Evolutionary conservation across 1,284 basidiomycete genomes (phyloP).

Genomic region (Ganoderma resinaceum): DNA sequence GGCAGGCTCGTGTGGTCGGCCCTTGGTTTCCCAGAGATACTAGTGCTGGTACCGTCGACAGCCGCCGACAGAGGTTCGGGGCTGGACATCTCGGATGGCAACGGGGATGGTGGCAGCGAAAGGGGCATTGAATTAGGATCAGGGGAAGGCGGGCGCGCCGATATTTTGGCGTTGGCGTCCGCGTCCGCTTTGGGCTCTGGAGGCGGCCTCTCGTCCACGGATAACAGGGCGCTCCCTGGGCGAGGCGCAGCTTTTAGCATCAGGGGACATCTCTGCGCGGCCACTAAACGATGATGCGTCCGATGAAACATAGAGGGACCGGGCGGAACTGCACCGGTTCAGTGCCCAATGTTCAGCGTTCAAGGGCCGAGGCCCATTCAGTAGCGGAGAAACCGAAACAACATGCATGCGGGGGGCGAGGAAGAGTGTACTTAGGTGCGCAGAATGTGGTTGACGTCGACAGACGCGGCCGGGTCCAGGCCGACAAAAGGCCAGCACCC

Average conservation of each 20-base stretch:
- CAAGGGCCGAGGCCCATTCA: background rate
- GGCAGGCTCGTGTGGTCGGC: conserved; percentile 44
- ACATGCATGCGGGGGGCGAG: background rate
- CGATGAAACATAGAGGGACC: background rate
- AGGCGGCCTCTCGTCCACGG: conserved; percentile 11
- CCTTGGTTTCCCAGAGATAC: conserved; percentile 7
- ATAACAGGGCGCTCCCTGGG: conserved; percentile 16
- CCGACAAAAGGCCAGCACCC: background rate
- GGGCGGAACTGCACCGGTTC: background rate
- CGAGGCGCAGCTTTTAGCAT: conserved; percentile 21
- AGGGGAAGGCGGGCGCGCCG: background rate
- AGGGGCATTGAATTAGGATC: background rate
- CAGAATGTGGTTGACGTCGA: conserved; percentile 1
- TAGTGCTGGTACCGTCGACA: background rate
- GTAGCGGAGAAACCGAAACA: background rate
- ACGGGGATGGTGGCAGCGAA: background rate
- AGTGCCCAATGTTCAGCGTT: background rate
- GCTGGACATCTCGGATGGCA: background rate
- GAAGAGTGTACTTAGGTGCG: background rate
- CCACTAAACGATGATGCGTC: background rate
- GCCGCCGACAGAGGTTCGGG: background rate
- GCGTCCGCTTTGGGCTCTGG: background rate
- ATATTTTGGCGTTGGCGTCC: background rate
- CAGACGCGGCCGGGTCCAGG: background rate
- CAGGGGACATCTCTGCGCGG: conserved; percentile 9